Evolutionary conservation across 2,329 filamentous ascomycete species (phyloP), one percentile per base, ranked within the genome.

Genomic region (Bipolaris gigantea): DNA sequence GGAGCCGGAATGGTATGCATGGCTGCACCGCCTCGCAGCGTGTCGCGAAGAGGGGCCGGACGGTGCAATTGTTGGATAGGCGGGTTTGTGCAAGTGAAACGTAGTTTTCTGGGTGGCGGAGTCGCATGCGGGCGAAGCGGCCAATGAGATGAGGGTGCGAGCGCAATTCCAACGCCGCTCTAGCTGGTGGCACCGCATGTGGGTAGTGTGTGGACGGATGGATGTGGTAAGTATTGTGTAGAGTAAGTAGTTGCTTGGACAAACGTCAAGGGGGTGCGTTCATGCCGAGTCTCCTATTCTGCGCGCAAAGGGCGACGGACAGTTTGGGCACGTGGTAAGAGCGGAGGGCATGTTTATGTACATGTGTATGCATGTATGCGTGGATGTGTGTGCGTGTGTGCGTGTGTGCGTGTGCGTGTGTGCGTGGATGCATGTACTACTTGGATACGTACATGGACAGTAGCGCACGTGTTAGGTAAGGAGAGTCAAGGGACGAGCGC

Each of bases 61-160:
- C 48, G 53, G 15, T 50, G 40, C 25, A 45, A 43, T 50, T 48
- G 38, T 47, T 39, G 39, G 48, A 53, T 23, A 18, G 27, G 33
- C 39, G 33, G 40, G 19, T 47, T 32, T 49, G 18, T 50, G 46
- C 38, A 61, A 56, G 56, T 61, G 57, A 56, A 57, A 57, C 56
- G 18, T 34, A 47, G 42, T 19, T 33, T 30, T 36, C 23, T 11
- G 39, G 57, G 61, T 60, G 61, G 61, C 61, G 56, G 54, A 51
- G 56, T 48, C 34, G 42, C 42, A 44, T 38, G 35, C 41, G 16
- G 33, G n/a, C 21, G 44, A 48, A 21, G 41, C 48, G 46, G 41
- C 58, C 54, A 60, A 59, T 60, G n/a, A 42, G 52, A 16, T 13
- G 44, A 49, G 33, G 42, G 19, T 25, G 42, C 16, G 19, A 18